Base-by-base conservation (phyloP, 2,329 filamentous ascomycete genomes). In the Arthrobotrys conoides region DNA sequence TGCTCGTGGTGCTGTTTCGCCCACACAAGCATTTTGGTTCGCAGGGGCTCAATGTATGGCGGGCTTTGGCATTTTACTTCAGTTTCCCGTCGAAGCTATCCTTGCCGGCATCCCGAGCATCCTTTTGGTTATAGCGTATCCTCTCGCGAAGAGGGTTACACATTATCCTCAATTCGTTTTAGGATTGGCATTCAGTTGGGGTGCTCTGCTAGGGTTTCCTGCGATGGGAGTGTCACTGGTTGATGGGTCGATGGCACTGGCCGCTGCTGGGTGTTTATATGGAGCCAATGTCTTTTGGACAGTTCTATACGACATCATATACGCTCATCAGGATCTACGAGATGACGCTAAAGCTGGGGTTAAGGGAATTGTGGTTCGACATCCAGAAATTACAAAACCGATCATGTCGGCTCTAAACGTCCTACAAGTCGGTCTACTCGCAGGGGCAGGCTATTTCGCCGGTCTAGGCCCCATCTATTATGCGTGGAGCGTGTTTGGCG, bases 301-400 rank as follows among this genome's bases (percentile, higher is more conserved):
- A 0, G 88, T 96, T 27, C 85, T 96, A 46, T 97, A 96, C 84
- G 93, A 97, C 84, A 96, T 96, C 90, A 93, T 97, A 36, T 97
- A 97, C 84, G 93, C 93, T 14, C 93, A 96, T 83, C 95, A 96
- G 90, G 93, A 97, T 82, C 91, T 95, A 84, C 91, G 91, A 82
- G 93, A 97, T 82, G 93, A 97, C 83, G 90, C 87, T 79, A 94
- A 93, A 84, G 93, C 91, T 0, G 94, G 93, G 8, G 96, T 97
- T 85, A 96, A 95, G 86, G 93, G 91, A 82, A 96, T 96, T 81
- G 93, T 92, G 0, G 86, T 96, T 46, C 91, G 91, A 83, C 93
- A 96, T 81, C 91, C 92, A 80, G 87, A 88, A 4, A 88, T 94
- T 79, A 94, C 93, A 0, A 96, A 96, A 84, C 86, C 89, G 66